Percentiles rank a stretch among this genome's conserved stretches.
These are phyloP conservation scores for Amylostereum areolatum DNA, from an alignment of 1,284 basidiomycete species.

Conservation along the genomic window DNA sequence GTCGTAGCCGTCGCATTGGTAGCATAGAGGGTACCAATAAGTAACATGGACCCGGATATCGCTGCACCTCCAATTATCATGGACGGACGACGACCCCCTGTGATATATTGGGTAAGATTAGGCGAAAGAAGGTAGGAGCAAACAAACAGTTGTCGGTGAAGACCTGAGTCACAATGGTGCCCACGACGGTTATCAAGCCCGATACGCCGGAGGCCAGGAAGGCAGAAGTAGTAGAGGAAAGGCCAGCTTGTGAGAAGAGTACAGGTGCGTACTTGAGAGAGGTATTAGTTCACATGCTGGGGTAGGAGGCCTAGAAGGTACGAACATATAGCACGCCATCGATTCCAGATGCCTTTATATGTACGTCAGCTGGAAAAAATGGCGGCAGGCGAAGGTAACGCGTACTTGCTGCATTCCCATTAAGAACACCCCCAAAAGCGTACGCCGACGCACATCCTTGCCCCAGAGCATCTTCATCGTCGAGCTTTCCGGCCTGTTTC, in stretches of 20 bases:
- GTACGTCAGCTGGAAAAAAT: too few species aligned
- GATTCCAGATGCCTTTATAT: constrained; percentile 24
- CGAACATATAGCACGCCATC: constrained; percentile 29
- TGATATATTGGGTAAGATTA: constrained; percentile 14
- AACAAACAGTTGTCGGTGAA: constrained; percentile 1
- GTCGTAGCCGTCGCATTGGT: constrained; percentile 20
- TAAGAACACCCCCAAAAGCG: constrained; percentile 38
- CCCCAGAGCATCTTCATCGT: constrained; percentile 21
- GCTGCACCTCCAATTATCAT: constrained; percentile 38
- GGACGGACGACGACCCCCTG: constrained; percentile 37
- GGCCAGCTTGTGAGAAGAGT: background rate
- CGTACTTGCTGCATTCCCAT: constrained; percentile 38
- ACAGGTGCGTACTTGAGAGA: background rate
- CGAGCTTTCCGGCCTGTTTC: constrained; percentile 4
- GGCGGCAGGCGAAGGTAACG: background rate
- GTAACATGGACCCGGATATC: constrained; percentile 31
- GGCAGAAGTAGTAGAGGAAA: background rate
- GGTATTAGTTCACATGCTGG: background rate
- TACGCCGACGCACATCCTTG: constrained; percentile 29
- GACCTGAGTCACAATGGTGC: background rate
- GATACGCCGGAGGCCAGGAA: constrained; percentile 1
- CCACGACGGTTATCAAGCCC: background rate
- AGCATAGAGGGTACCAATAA: constrained; percentile 40
- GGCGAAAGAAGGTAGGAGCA: constrained; percentile 44
- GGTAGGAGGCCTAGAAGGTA: background rate